Evolutionary conservation across 202 grass and related monocot genomes (phyloP).

Genomic region (Dendrocalamus latiflorus): DNA sequence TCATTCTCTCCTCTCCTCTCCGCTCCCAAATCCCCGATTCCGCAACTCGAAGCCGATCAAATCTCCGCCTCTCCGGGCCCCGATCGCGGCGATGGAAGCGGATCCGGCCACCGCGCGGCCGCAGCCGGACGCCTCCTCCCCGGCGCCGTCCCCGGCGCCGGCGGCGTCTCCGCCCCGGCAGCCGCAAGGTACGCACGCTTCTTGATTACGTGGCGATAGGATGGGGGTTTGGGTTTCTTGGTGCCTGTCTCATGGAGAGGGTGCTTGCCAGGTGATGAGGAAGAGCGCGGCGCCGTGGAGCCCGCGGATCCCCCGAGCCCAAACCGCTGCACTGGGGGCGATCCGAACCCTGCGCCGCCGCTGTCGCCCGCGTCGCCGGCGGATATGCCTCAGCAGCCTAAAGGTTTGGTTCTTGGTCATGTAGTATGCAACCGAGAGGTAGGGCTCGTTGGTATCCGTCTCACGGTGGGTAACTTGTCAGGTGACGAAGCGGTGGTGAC

Average conservation of each 20-base stretch:
- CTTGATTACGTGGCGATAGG: neutral
- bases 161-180: neutral
- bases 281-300: neutral
- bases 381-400: neutral
- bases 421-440: neutral
- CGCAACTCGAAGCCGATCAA: too few species aligned
- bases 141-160: neutral
- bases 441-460: neutral
- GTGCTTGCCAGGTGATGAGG: conserved; percentile 19
- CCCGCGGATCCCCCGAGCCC: neutral
- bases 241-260: neutral
- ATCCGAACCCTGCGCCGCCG: neutral
- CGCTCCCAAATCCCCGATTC: too few species aligned
- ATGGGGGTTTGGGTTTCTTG: neutral
- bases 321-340: neutral
- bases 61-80: too few species aligned
- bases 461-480: neutral
- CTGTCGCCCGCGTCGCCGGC: neutral
- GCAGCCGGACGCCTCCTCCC: neutral
- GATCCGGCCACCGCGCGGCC: neutral
- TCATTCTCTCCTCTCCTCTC: too few species aligned
- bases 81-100: too few species aligned
- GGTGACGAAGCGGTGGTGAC: neutral
- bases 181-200: conserved; percentile 20
- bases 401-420: conserved; percentile 17